phyloP scores from a whole-genome alignment of 169 alveolate genomes.

The Toxoplasma gondii region DNA sequence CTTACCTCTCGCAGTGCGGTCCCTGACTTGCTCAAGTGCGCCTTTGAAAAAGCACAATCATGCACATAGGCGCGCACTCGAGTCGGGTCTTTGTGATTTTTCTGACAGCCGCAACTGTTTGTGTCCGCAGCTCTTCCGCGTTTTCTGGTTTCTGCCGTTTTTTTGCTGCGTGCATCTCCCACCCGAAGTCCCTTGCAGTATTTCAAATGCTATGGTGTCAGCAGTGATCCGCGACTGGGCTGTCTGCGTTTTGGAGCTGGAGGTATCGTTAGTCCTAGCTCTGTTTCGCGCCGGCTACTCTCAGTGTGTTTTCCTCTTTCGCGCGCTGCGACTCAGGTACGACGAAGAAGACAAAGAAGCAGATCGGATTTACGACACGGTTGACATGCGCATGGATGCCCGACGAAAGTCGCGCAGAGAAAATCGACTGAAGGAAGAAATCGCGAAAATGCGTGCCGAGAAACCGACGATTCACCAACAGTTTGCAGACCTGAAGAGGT shows the following conservation, averaged over 20 bases:
- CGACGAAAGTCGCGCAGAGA: constrained; percentile 90
- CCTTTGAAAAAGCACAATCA: too few species aligned
- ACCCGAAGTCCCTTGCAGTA: too few species aligned
- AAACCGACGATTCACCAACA: constrained; percentile 79
- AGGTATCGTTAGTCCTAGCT: too few species aligned
- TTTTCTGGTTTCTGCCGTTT: too few species aligned
- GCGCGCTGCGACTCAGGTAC: constrained; percentile 70
- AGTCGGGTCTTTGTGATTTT: too few species aligned
- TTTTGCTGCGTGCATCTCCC: too few species aligned
- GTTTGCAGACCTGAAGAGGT: constrained; percentile 71
- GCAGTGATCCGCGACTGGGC: too few species aligned
- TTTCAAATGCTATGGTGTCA: too few species aligned
- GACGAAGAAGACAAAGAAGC: constrained; percentile 96
- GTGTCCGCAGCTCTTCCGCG: too few species aligned
- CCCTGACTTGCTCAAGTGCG: neutral
- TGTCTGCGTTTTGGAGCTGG: too few species aligned
- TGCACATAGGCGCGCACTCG: too few species aligned
- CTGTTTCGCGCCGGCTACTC: neutral
- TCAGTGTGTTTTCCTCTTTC: neutral
- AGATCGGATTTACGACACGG: constrained; percentile 88
- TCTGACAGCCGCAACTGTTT: too few species aligned
- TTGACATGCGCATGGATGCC: constrained; percentile 91
- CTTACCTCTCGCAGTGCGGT: neutral
- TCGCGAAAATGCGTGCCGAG: constrained; percentile 86
- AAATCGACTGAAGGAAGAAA: constrained; percentile 86